A percentile compares a stretch with the other conserved stretches of the same genome.
phyloP scores from a whole-genome alignment of 2,329 filamentous ascomycete species.

The Dactylella cylindrospora region DNA sequence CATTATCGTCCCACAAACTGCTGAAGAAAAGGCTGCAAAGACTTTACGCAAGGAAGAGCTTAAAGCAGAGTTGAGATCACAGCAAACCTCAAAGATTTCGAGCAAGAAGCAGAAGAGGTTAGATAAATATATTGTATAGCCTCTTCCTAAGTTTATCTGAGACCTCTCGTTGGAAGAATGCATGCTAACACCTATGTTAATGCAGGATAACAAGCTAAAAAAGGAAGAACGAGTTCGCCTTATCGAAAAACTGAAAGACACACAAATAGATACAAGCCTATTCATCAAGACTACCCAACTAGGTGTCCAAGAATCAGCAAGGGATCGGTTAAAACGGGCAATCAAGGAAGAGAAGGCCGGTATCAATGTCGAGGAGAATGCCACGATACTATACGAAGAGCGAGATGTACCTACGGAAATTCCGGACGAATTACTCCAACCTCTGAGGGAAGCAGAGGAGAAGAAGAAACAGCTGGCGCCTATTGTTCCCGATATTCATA shows the following conservation, averaged over 20 bases:
- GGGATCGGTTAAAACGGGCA: slow-evolving; percentile 66
- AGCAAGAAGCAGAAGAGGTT: slow-evolving; percentile 68
- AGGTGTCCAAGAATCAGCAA: slow-evolving; percentile 72
- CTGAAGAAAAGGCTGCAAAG: slow-evolving; percentile 38
- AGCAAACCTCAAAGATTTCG: slow-evolving; percentile 59
- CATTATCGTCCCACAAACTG: slow-evolving; percentile 30
- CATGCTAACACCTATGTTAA: slow-evolving; percentile 11
- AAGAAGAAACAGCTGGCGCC: slow-evolving; percentile 26
- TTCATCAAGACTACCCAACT: slow-evolving; percentile 76
- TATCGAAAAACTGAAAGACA: slow-evolving; percentile 75
- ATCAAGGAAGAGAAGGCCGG: slow-evolving; percentile 67
- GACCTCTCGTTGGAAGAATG: neutral
- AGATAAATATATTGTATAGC: slow-evolving; percentile 65
- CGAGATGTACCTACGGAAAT: slow-evolving; percentile 36
- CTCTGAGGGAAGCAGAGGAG: slow-evolving; percentile 35
- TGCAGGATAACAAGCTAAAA: slow-evolving; percentile 79
- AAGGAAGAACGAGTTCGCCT: slow-evolving; percentile 89
- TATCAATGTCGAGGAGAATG: slow-evolving; percentile 54
- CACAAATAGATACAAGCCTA: slow-evolving; percentile 77
- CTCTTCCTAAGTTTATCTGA: neutral
- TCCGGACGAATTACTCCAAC: slow-evolving; percentile 26
- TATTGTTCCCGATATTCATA: slow-evolving; percentile 6
- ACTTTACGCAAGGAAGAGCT: slow-evolving; percentile 49
- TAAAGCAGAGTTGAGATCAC: slow-evolving; percentile 59
- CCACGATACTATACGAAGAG: slow-evolving; percentile 60